Base-by-base conservation (phyloP, 2,329 filamentous ascomycete species). In the Gaeumannomyces tritici region DNA sequence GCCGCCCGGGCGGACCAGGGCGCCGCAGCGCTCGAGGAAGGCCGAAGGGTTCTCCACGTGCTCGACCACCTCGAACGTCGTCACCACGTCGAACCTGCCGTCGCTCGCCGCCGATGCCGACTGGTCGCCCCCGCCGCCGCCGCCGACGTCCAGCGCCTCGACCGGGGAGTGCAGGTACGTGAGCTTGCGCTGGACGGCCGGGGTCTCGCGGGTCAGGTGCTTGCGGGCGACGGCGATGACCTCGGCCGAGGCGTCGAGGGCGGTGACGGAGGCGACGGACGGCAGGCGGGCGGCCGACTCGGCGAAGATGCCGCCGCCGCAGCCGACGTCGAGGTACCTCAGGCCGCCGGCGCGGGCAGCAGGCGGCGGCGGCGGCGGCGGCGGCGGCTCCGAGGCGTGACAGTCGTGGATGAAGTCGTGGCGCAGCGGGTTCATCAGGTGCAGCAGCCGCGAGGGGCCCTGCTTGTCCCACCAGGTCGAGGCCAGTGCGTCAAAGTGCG, bases 391-490 rank as follows among this genome's bases (percentile, higher is more conserved):
- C 26, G 84, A 82, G 66, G 80, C 74, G 58, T 88, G 83, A 72
- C 93, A 97, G 65, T 79, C 77, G 27, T 81, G 81, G 73, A 97
- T 95, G 76, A 98, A 98, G 76, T 92, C 87, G 77, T 98, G 93
- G 42, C 95, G 92, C 57, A 96, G 85, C 1, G 95, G 95, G 77
- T 99, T 98, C 93, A 99, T 98, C 67, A 96, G 88, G 75, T 99
- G 95, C 2, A 99, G 86, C 63, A 97, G 86, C 54, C 93, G 87
- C 4, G 92, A 97, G 8, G 93, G 89, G 61, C 95, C 95, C 72
- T 96, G 87, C 1, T 93, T 90, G 75, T 98, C 93, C 95, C 95
- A 99, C 95, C 95, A 99, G 70, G 89, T 89, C 67, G 90, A 90
- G 67, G 95, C 95, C 70, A 99, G 90, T 66, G 87, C 86, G 71